Evolutionary conservation across 805 yeast species (phyloP).

Genomic region (Candida xiaguanensis): DNA sequence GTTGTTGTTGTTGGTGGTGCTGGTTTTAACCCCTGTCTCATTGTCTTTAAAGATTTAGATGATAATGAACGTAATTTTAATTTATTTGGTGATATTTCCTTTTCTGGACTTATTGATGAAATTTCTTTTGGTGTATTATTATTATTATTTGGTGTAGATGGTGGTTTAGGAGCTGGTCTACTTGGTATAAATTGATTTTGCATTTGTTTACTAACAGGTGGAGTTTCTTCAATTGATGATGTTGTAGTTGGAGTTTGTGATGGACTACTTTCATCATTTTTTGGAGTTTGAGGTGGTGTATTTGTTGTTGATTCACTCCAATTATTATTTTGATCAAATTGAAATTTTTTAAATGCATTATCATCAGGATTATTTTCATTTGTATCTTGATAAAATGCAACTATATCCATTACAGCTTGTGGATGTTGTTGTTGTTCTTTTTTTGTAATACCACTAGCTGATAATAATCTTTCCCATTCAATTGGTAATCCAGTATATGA

Average conservation of each 20-base stretch:
- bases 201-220: neutral
- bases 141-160: constrained; percentile 16
- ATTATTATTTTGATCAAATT: constrained; percentile 18
- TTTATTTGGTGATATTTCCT: constrained; percentile 7
- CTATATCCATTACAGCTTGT: constrained; percentile 89
- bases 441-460: constrained; percentile 82
- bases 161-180: constrained; percentile 68
- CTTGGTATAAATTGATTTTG: constrained; percentile 52
- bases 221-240: constrained; percentile 2
- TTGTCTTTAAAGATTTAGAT: constrained; percentile 33
- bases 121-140: constrained; percentile 2
- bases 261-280: constrained; percentile 2
- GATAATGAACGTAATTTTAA: constrained; percentile 28
- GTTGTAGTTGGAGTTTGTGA: constrained; percentile 1
- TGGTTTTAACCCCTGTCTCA: constrained; percentile 24
- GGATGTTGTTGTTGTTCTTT: constrained; percentile 90
- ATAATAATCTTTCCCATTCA: constrained; percentile 83
- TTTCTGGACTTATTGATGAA: constrained; percentile 11
- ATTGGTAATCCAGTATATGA: constrained; percentile 89
- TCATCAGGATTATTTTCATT: constrained; percentile 40
- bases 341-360: constrained; percentile 42
- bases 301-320: constrained; percentile 6
- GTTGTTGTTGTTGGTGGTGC: constrained; percentile 42
- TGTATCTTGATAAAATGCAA: constrained; percentile 73
- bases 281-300: constrained; percentile 9